Conservation (phyloP, 805 yeast genomes). For the Wickerhamomyces subpelliculosus region DNA sequence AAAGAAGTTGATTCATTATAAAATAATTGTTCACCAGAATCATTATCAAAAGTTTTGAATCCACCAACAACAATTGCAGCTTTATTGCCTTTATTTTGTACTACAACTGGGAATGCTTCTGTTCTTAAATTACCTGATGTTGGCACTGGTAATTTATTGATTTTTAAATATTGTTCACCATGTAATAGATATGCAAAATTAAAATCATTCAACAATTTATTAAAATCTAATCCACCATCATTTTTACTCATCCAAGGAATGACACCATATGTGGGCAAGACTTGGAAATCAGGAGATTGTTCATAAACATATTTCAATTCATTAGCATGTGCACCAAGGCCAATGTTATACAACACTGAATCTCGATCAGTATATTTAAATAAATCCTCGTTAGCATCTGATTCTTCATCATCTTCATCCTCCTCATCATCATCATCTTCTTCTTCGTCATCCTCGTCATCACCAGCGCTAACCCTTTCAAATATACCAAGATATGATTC, state of each 20-base stretch:
- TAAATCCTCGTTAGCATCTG: slow-evolving; percentile 23
- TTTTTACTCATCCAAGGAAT: slow-evolving; percentile 72
- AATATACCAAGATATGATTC: slow-evolving; percentile 80
- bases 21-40: slow-evolving; percentile 63
- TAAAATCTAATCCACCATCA: slow-evolving; percentile 49
- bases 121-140: slow-evolving; percentile 59
- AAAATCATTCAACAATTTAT: slow-evolving; percentile 65
- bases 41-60: slow-evolving; percentile 58
- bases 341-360: slow-evolving; percentile 78
- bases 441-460: slow-evolving; percentile 34
- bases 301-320: slow-evolving; percentile 81
- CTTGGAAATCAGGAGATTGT: slow-evolving; percentile 69
- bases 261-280: slow-evolving; percentile 84
- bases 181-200: slow-evolving; percentile 86
- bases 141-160: slow-evolving; percentile 74
- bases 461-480: slow-evolving; percentile 45
- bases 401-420: slow-evolving; percentile 38
- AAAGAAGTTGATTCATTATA: slow-evolving; percentile 81
- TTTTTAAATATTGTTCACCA: slow-evolving; percentile 88
- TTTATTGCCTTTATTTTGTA: slow-evolving; percentile 80
- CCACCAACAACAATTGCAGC: slow-evolving; percentile 71
- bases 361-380: slow-evolving; percentile 62
- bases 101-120: slow-evolving; percentile 59
- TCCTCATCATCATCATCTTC: slow-evolving; percentile 40
- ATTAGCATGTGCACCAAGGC: slow-evolving; percentile 74